Conservation (phyloP, 208 protist genomes). For the Wallacemonas rigidus region DNA sequence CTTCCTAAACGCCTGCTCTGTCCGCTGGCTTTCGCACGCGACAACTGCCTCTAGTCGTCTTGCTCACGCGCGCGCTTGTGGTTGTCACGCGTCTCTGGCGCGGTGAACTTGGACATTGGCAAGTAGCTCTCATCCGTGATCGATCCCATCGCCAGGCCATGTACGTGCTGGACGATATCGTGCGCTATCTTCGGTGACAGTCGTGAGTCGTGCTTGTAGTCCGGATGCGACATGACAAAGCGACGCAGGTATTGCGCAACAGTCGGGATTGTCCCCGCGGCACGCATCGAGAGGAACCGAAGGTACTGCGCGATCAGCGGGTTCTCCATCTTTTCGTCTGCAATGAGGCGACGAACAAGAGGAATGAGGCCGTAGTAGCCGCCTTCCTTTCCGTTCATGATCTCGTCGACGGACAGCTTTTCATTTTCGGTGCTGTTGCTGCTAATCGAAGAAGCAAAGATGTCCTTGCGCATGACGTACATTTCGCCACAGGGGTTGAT, state of each 20-base stretch:
- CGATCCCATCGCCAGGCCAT: conserved; percentile 49
- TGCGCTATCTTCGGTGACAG: conserved; percentile 89
- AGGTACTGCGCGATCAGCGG: conserved; percentile 87
- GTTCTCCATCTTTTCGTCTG: conserved; percentile 62
- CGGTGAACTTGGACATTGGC: conserved; percentile 46
- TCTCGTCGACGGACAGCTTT: conserved; percentile 94
- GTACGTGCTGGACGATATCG: conserved; percentile 83
- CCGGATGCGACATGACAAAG: conserved; percentile 93
- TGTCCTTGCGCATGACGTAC: conserved; percentile 96
- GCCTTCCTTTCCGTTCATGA: conserved; percentile 93
- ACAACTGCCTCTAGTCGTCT: background rate
- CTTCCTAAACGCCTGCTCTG: no score
- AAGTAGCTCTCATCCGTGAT: conserved; percentile 58
- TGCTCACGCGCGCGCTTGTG: conserved; percentile 38
- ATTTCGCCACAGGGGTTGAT: conserved; percentile 85
- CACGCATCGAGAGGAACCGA: conserved; percentile 92
- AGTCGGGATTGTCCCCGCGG: conserved; percentile 93
- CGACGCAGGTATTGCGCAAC: conserved; percentile 93
- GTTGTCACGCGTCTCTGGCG: background rate
- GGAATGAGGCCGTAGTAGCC: conserved; percentile 94
- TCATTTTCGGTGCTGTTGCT: conserved; percentile 57
- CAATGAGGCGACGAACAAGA: conserved; percentile 89
- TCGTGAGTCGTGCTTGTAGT: conserved; percentile 96
- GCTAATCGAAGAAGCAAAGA: conserved; percentile 51
- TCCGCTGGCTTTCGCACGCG: no score